These are phyloP conservation scores for Nakazawaea populi DNA, from an alignment of 805 yeast genomes.

Conservation along the genomic window DNA sequence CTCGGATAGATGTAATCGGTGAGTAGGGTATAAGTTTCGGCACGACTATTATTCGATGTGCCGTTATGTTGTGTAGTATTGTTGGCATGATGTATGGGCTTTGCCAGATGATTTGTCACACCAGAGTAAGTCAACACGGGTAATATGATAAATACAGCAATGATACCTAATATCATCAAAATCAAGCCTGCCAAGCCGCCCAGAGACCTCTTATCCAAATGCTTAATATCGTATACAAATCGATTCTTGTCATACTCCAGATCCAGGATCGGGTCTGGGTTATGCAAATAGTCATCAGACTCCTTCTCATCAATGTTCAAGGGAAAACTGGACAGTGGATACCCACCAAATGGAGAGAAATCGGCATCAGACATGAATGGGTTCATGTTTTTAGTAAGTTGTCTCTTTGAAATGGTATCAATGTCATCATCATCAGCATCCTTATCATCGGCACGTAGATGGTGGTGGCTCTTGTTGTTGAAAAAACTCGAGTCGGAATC, in stretches of 20 bases:
- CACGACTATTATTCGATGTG: background rate
- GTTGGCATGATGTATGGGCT: background rate
- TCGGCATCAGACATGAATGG: conserved; percentile 41
- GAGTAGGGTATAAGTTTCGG: conserved; percentile 31
- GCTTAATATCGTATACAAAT: conserved; percentile 48
- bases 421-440: too few species aligned
- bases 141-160: conserved; percentile 56
- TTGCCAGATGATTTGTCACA: conserved; percentile 22
- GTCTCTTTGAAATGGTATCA: too few species aligned
- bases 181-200: conserved; percentile 52
- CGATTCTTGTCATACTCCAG: conserved; percentile 64
- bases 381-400: conserved; percentile 9
- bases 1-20: conserved; percentile 45
- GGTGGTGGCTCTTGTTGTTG: conserved; percentile 11
- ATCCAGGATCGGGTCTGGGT: conserved; percentile 83
- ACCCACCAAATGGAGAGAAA: conserved; percentile 82
- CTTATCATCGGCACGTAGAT: too few species aligned
- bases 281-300: conserved; percentile 81
- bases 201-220: conserved; percentile 50
- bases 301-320: conserved; percentile 79
- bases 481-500: conserved; percentile 12
- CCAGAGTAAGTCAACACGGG: conserved; percentile 79
- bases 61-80: background rate
- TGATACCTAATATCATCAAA: conserved; percentile 45
- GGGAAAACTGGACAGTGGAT: conserved; percentile 81